phyloP scores from a whole-genome alignment of 768 basidiomycete species.

The Lentinula lateritia region DNA sequence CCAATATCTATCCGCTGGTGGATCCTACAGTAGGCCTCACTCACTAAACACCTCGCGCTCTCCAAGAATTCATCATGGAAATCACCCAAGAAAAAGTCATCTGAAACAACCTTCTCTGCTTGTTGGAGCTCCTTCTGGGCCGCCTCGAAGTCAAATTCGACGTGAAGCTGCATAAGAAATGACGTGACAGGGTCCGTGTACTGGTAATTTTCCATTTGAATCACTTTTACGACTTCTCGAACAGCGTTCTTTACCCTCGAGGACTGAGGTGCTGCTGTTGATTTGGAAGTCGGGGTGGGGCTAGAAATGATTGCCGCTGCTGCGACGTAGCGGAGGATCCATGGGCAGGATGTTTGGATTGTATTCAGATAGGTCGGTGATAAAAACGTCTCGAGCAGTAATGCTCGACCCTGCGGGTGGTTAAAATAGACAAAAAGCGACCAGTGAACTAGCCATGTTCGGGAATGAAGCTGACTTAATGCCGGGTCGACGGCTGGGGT shows the following conservation, averaged over 20 bases:
- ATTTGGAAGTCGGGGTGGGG: constrained; percentile 41
- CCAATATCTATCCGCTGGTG: constrained; percentile 89
- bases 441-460: constrained; percentile 98
- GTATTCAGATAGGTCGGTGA: constrained; percentile 96
- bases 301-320: constrained; percentile 87
- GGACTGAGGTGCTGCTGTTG: constrained; percentile 33
- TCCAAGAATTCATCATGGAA: constrained; percentile 94
- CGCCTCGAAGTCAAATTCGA: constrained; percentile 94
- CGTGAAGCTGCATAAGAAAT: constrained; percentile 90
- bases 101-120: constrained; percentile 77
- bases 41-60: constrained; percentile 92
- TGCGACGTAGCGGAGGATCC: constrained; percentile 92
- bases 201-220: constrained; percentile 94
- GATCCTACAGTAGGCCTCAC: constrained; percentile 96
- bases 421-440: constrained; percentile 98
- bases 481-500: constrained; percentile 49
- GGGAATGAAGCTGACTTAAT: constrained; percentile 83
- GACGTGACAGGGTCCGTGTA: constrained; percentile 90
- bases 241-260: constrained; percentile 84
- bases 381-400: constrained; percentile 95
- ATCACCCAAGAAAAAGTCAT: constrained; percentile 92
- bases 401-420: constrained; percentile 84
- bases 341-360: constrained; percentile 92
- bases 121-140: constrained; percentile 78
- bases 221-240: constrained; percentile 86